Conservation (phyloP, 768 basidiomycete species). For the Lactifluus subvellereus region DNA sequence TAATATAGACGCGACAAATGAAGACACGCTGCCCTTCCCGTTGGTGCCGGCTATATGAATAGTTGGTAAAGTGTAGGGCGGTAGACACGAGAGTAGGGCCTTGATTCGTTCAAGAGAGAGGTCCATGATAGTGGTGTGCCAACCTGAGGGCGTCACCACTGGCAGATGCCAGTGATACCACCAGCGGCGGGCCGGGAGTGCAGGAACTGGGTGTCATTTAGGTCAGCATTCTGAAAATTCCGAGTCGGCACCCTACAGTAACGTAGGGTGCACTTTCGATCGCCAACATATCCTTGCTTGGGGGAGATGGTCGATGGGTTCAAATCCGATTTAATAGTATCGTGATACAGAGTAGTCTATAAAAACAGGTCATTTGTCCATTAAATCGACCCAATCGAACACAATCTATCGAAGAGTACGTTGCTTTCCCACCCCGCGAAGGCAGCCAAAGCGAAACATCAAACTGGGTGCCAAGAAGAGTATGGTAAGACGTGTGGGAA, state of each 20-base stretch:
- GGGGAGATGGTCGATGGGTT: not conserved
- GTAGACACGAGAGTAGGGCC: slow-evolving; percentile 48
- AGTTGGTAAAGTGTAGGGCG: slow-evolving; percentile 68
- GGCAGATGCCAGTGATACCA: no score
- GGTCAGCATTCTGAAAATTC: no score
- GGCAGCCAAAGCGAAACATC: not conserved
- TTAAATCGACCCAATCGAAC: slow-evolving; percentile 6
- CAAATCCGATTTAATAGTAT: slow-evolving; percentile 24
- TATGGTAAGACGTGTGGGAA: not conserved
- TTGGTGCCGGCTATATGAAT: slow-evolving; percentile 94
- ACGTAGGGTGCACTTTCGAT: no score
- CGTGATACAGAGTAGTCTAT: slow-evolving; percentile 15
- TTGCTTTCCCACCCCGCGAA: not conserved
- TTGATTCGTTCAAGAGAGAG: slow-evolving; percentile 57
- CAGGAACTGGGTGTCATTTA: not conserved
- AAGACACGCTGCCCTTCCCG: slow-evolving; percentile 92
- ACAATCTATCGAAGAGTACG: slow-evolving; percentile 1
- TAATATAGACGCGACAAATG: slow-evolving; percentile 74
- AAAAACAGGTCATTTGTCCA: slow-evolving; percentile 4
- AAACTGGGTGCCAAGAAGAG: not conserved
- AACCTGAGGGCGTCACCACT: no score
- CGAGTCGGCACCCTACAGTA: no score
- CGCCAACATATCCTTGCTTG: not conserved
- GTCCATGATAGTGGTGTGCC: slow-evolving; percentile 38
- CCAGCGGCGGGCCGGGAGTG: not conserved